phyloP scores from a whole-genome alignment of 1,139 yeast species.

The Nadsonia commutata region DNA sequence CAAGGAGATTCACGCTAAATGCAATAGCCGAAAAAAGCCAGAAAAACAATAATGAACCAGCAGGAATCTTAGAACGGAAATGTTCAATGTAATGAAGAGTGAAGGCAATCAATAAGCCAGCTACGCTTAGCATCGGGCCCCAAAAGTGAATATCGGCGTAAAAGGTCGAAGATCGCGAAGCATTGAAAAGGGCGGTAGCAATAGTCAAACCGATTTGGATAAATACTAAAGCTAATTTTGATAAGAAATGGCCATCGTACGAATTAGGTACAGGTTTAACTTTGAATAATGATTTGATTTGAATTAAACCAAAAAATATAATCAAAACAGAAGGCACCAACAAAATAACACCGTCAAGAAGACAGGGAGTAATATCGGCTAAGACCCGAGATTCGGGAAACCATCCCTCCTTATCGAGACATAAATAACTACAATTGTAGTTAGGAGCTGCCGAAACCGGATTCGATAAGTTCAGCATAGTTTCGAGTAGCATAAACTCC shows the following conservation, averaged over 20 bases:
- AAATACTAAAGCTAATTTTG: constrained; percentile 27
- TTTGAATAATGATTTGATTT: constrained; percentile 21
- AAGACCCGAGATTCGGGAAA: constrained; percentile 45
- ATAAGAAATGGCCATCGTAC: constrained; percentile 27
- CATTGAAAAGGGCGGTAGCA: constrained; percentile 17
- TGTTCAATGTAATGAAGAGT: constrained; percentile 60
- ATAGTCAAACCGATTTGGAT: constrained; percentile 29
- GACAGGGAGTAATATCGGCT: constrained; percentile 70
- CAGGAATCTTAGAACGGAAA: constrained; percentile 46
- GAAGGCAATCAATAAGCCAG: constrained; percentile 36
- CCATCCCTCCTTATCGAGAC: constrained; percentile 52
- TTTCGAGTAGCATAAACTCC: too few species aligned
- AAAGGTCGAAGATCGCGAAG: constrained; percentile 12
- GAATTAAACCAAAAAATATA: constrained; percentile 38
- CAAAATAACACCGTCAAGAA: constrained; percentile 55
- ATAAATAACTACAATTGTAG: constrained; percentile 15
- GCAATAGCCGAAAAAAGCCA: constrained; percentile 51
- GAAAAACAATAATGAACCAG: constrained; percentile 54
- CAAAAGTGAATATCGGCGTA: constrained; percentile 29
- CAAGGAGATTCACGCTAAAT: constrained; percentile 32
- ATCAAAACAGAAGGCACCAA: constrained; percentile 38
- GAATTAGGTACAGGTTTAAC: constrained; percentile 19
- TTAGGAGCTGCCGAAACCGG: background rate
- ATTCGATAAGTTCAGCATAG: background rate
- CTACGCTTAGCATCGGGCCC: constrained; percentile 28